Conservation (phyloP, 495 filamentous ascomycete genomes). For the Hypoxylon fuscum region DNA sequence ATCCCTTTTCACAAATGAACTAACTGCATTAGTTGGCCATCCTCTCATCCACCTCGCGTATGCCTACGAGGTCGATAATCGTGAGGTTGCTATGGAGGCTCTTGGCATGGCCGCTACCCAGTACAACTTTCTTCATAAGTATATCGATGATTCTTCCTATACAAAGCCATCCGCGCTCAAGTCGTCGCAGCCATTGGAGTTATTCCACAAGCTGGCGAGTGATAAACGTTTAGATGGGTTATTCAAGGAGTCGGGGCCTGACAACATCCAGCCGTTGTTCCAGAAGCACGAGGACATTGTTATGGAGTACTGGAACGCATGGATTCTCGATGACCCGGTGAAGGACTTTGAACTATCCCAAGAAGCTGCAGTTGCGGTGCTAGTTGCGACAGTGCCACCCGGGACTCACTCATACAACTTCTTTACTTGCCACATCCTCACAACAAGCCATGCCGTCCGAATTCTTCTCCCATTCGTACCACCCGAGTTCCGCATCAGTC, state of each 20-base stretch:
- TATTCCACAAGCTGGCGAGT: slow-evolving; percentile 67
- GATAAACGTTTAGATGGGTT: slow-evolving; percentile 67
- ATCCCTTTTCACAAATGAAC: slow-evolving; percentile 4
- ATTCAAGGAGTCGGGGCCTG: slow-evolving; percentile 64
- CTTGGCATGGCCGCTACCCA: slow-evolving; percentile 74
- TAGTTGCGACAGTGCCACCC: slow-evolving; percentile 67
- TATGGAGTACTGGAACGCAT: slow-evolving; percentile 88
- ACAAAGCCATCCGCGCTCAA: slow-evolving; percentile 60
- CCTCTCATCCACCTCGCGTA: slow-evolving; percentile 90
- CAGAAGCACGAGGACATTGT: slow-evolving; percentile 72
- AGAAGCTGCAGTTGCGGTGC: slow-evolving; percentile 74
- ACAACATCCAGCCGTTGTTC: slow-evolving; percentile 75
- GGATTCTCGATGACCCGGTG: slow-evolving; percentile 69
- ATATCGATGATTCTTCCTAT: slow-evolving; percentile 75
- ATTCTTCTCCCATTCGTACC: slow-evolving; percentile 84
- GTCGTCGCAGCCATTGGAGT: slow-evolving; percentile 68
- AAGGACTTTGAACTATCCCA: slow-evolving; percentile 82
- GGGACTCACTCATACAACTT: slow-evolving; percentile 80
- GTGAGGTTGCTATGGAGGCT: slow-evolving; percentile 85
- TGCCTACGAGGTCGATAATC: slow-evolving; percentile 81
- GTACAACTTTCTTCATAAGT: slow-evolving; percentile 81
- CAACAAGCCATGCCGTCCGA: slow-evolving; percentile 85
- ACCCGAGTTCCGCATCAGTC: slow-evolving; percentile 69
- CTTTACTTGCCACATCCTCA: slow-evolving; percentile 82
- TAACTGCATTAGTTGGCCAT: slow-evolving; percentile 72